These are phyloP conservation scores for Bothriochloa decipiens DNA, from an alignment of 176 grass and related monocot species.

Conservation along the genomic window DNA sequence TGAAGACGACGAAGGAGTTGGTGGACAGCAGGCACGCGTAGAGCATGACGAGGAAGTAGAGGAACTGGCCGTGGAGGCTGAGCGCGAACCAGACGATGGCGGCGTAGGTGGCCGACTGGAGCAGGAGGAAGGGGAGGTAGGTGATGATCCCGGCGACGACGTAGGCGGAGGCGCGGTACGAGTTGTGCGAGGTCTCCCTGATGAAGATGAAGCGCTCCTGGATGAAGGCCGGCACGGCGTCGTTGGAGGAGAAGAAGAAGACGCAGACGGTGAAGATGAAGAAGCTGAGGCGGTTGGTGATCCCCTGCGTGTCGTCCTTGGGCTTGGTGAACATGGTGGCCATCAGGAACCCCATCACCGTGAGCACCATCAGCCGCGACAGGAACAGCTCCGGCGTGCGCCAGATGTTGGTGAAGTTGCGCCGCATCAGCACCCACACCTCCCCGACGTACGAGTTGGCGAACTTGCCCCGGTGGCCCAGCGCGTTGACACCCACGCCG, in stretches of 20 bases:
- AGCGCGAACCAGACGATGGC: constrained; percentile 61
- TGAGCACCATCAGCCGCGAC: constrained; percentile 69
- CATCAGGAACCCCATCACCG: constrained; percentile 59
- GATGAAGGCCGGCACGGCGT: constrained; percentile 70
- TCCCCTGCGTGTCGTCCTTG: constrained; percentile 58
- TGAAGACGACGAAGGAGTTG: constrained; percentile 75
- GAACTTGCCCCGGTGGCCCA: constrained; percentile 62
- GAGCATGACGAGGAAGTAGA: constrained; percentile 73
- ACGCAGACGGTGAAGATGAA: constrained; percentile 77
- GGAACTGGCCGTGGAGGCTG: constrained; percentile 50
- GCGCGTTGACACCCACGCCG: constrained; percentile 34
- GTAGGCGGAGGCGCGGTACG: constrained; percentile 56
- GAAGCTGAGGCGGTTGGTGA: constrained; percentile 64
- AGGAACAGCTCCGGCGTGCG: constrained; percentile 74
- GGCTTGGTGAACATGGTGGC: constrained; percentile 75
- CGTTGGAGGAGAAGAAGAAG: constrained; percentile 75
- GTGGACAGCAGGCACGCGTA: constrained; percentile 65
- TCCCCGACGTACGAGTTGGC: constrained; percentile 54
- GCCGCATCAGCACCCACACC: constrained; percentile 67
- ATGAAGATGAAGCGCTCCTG: constrained; percentile 73
- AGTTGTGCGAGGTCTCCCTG: constrained; percentile 72
- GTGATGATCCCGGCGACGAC: constrained; percentile 55
- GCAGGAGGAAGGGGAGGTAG: constrained; percentile 65
- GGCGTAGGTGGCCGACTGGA: constrained; percentile 56
- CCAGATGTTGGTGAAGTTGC: constrained; percentile 79